Evolutionary conservation across 768 basidiomycete species (phyloP).

Genomic region (Polyporus arcularius): DNA sequence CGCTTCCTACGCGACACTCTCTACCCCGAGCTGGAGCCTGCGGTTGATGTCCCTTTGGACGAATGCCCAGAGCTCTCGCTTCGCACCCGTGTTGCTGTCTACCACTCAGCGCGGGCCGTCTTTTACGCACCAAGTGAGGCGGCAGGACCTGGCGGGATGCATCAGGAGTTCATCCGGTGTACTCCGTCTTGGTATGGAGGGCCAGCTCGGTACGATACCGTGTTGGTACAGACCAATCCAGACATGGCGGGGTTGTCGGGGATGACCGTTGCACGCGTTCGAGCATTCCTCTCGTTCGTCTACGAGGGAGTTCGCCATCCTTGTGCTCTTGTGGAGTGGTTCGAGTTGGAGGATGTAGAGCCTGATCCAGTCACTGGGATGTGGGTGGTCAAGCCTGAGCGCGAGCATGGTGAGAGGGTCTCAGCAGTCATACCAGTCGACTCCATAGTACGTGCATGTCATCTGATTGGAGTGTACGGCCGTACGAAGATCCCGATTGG

Average conservation of each 20-base stretch:
- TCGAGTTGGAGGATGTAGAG: conserved; percentile 7
- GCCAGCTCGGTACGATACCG: conserved; percentile 16
- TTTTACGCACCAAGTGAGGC: conserved; percentile 32
- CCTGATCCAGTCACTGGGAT: conserved; percentile 28
- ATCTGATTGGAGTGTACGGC: conserved; percentile 22
- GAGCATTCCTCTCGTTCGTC: conserved; percentile 29
- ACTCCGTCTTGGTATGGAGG: conserved; percentile 25
- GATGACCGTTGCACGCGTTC: conserved; percentile 19
- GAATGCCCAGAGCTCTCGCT: no score
- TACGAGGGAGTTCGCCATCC: background rate
- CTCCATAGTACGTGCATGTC: conserved; percentile 27
- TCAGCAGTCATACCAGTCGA: conserved; percentile 24
- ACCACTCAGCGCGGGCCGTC: conserved; percentile 20
- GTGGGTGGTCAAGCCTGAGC: conserved; percentile 28
- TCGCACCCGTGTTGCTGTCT: conserved; percentile 6
- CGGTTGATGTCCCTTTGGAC: no score
- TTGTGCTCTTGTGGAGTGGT: conserved; percentile 25
- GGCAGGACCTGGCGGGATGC: conserved; percentile 28
- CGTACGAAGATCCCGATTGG: background rate
- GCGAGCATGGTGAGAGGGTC: conserved; percentile 19
- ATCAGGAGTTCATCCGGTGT: conserved; percentile 22
- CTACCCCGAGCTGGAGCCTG: no score
- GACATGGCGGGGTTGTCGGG: conserved; percentile 12
- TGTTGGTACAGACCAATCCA: conserved; percentile 22
- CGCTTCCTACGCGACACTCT: no score